Base-by-base conservation (phyloP, 371 early-diverging fungal species). In the Rhizopus delemar region DNA sequence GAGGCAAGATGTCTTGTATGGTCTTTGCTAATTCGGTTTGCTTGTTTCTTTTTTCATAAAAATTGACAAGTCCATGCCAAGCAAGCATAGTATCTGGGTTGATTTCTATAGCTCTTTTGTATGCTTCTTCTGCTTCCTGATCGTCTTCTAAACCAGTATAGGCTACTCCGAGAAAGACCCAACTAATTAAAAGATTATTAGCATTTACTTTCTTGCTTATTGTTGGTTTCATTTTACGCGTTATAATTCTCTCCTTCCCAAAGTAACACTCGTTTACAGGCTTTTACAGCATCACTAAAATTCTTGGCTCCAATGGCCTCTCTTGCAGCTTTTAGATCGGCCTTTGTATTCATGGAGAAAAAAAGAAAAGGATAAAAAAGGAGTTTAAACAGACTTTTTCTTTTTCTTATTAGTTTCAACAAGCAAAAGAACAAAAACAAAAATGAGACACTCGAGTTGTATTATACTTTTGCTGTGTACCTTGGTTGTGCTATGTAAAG, bases 161-260 rank as follows among this genome's bases (percentile, higher is more conserved):
- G 0, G 92, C 85, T 3, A 94, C 76, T 11, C 93, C 96, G 12
- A 92, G 77, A 66, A 91, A 89, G 11, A 94, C 88, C 60, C 82
- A 84, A 12, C 86, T 83, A 48, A 41, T 31, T 7, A 32, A 56
- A 52, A 12, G 8, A 31, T 43, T n/a, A 45, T 22, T n/a, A 13
- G 15, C 15, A 3, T 7, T 16, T 8, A 43, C 8, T 48, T 7
- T 43, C 22, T 4, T 28, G 16, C 12, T 13, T 15, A 12, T 0
- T 1, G 8, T 39, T 39, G 12, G 39, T 46, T 32, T 22, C 16
- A 46, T 32, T 65, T 66, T 84, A 88, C 86, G 88, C 95, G 73
- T 87, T 90, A 74, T 94, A 94, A 68, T 91, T 93, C 15, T 69
- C 75, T 8, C 77, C 73, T 51, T 93, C 94, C 66, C 81, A 75